Evolutionary conservation across 73 alveolate genomes (phyloP).

Genomic region (Paramecium bursaria): DNA sequence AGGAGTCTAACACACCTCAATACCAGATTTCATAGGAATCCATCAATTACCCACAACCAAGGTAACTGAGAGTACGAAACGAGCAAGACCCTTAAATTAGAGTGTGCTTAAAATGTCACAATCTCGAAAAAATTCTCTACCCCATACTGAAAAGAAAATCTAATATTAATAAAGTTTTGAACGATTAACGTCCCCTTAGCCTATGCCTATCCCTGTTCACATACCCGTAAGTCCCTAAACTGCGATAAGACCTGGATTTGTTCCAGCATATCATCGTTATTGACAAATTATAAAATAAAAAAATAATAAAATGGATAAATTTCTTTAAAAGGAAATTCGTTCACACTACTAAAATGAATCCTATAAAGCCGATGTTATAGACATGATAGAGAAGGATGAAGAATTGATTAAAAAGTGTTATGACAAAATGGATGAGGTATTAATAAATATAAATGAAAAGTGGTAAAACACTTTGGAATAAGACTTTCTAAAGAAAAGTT

Average conservation of each 20-base stretch:
- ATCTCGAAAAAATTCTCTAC: too few species aligned
- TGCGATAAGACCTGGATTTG: too few species aligned
- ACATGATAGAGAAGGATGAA: constrained; percentile 65
- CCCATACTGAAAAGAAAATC: too few species aligned
- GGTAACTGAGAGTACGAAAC: constrained; percentile 39
- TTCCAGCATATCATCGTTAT: too few species aligned
- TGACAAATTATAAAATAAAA: too few species aligned
- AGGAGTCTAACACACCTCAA: constrained; percentile 21
- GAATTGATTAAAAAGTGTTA: constrained; percentile 66
- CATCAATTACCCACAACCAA: constrained; percentile 52
- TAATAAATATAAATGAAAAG: background rate
- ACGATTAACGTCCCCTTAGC: too few species aligned
- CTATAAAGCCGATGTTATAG: constrained; percentile 35
- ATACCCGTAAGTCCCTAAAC: too few species aligned
- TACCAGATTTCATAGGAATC: constrained; percentile 31
- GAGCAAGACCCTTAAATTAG: too few species aligned
- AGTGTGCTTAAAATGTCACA: too few species aligned
- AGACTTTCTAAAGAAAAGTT: constrained; percentile 64
- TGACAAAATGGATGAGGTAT: constrained; percentile 67
- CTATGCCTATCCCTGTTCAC: too few species aligned
- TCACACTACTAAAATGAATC: constrained; percentile 54
- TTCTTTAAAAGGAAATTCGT: constrained; percentile 32
- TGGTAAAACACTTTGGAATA: constrained; percentile 61
- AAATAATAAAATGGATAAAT: constrained; percentile 46
- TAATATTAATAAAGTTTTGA: too few species aligned